These are phyloP conservation scores for Leucogyrophana mollusca DNA, from an alignment of 768 basidiomycete genomes.

Conservation along the genomic window DNA sequence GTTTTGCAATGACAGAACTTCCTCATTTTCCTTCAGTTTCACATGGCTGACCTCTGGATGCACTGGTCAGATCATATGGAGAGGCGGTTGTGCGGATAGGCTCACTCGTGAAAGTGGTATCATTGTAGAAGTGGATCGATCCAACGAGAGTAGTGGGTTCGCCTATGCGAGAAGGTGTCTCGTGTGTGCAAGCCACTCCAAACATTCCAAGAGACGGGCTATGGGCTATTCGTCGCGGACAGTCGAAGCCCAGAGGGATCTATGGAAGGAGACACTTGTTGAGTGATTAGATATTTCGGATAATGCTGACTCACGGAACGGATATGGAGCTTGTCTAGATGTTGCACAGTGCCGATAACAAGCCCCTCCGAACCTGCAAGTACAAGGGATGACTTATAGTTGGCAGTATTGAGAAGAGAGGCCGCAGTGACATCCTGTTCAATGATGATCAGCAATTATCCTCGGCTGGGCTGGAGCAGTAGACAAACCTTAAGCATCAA, in stretches of 20 bases:
- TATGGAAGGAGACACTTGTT: constrained; percentile 26
- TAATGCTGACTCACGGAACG: constrained; percentile 52
- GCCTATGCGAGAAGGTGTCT: constrained; percentile 53
- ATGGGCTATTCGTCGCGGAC: constrained; percentile 68
- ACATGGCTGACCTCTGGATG: constrained; percentile 28
- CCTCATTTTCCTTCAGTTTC: constrained; percentile 48
- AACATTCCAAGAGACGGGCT: constrained; percentile 53
- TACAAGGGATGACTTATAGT: constrained; percentile 54
- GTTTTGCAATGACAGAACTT: constrained; percentile 54
- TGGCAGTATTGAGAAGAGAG: constrained; percentile 44
- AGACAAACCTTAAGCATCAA: constrained; percentile 63
- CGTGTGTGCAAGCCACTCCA: constrained; percentile 62
- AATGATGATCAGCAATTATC: not conserved
- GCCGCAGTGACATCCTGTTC: constrained; percentile 53
- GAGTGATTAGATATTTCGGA: no score
- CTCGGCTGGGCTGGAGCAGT: not conserved
- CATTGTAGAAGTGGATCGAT: constrained; percentile 67
- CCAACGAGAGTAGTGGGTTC: constrained; percentile 46
- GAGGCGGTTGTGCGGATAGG: constrained; percentile 6
- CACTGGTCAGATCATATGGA: constrained; percentile 5
- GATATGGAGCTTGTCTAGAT: constrained; percentile 79
- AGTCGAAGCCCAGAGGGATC: constrained; percentile 71
- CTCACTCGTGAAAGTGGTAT: constrained; percentile 62
- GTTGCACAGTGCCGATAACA: constrained; percentile 62
- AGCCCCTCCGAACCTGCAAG: constrained; percentile 55